These are phyloP conservation scores for Saccharum officinarum DNA, from an alignment of 176 grass and related monocot species.

Conservation along the genomic window DNA sequence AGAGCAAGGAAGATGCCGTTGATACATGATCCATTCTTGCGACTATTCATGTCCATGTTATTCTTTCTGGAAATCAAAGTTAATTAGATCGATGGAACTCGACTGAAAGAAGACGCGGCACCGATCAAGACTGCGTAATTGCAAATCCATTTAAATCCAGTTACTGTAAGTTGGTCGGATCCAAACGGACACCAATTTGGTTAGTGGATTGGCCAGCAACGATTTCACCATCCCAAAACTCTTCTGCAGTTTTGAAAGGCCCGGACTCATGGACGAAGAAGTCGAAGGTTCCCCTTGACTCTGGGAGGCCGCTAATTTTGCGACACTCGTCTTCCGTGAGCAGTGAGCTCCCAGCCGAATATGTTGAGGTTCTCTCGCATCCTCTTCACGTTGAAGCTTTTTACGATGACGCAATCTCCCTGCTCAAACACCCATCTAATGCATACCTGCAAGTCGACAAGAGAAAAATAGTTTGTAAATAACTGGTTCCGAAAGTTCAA, in stretches of 20 bases:
- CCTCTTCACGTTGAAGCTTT: constrained; percentile 43
- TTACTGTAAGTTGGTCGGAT: background rate
- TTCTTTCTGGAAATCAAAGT: no score
- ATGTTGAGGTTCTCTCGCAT: constrained; percentile 43
- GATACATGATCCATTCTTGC: no score
- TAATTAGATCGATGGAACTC: no score
- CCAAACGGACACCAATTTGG: no score
- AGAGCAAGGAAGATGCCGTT: no score
- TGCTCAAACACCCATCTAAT: constrained; percentile 51
- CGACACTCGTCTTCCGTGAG: background rate
- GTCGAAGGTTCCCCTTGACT: background rate
- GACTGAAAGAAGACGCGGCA: no score
- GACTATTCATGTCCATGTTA: no score
- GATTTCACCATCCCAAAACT: constrained; percentile 52
- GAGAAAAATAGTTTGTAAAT: no score
- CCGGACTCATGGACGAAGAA: constrained; percentile 18
- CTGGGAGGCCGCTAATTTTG: constrained; percentile 28
- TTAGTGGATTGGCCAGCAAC: background rate
- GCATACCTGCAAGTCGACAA: constrained; percentile 20
- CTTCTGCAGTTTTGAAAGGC: constrained; percentile 25
- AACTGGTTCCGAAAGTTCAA: no score
- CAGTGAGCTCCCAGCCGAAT: constrained; percentile 52
- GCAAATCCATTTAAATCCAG: no score
- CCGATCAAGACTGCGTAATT: no score
- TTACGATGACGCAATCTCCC: constrained; percentile 19